Base-by-base conservation (phyloP, 495 filamentous ascomycete species). In the Penicillium manginii region DNA sequence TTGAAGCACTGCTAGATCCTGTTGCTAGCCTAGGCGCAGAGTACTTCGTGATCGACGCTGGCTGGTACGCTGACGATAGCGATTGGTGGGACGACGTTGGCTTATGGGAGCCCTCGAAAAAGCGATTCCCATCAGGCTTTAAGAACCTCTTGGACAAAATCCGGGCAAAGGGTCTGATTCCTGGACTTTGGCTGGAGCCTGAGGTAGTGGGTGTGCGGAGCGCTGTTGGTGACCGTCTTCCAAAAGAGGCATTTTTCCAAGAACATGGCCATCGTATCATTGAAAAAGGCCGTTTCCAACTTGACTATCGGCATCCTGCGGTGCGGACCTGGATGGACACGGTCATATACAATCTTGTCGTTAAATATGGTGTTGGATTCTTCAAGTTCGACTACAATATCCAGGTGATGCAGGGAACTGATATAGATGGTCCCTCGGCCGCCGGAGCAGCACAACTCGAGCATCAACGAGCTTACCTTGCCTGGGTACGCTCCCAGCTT, bases 341-440 rank as follows among this genome's bases (percentile, higher is more conserved):
- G 9, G 5, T 29, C 26, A 29, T 29, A 29, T 8, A 29, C 9
- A 29, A 29, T 29, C 12, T 37, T 70, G 4, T 57, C 60, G 4
- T 14, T 12, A 40, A 60, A 23, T 69, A 52, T 33, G 54, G 61
- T 7, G 58, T 62, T 18, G 63, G 63, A 1, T 69, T 66, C 50
- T 69, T 66, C 63, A 66, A 66, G 18, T 69, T 69, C 50, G 66
- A 69, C 53, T 66, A 66, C 50, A 66, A 69, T 17, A 69, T 69
- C 40, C 58, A 69, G 12, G 60, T 66, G 26, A 55, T 52, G 17
- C 55, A 63, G 23, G 66, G 66, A 11, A 69, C 66, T 12, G 66
- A 69, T 50, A 10, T 37, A 12, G 15, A 37, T 14, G 22, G 60
- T 66, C 37, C 58, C 66, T 2, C 55, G 46, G 35, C 35, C 15